Conservation (phyloP, 2,329 filamentous ascomycete species). For the Metarhizium rileyi region DNA sequence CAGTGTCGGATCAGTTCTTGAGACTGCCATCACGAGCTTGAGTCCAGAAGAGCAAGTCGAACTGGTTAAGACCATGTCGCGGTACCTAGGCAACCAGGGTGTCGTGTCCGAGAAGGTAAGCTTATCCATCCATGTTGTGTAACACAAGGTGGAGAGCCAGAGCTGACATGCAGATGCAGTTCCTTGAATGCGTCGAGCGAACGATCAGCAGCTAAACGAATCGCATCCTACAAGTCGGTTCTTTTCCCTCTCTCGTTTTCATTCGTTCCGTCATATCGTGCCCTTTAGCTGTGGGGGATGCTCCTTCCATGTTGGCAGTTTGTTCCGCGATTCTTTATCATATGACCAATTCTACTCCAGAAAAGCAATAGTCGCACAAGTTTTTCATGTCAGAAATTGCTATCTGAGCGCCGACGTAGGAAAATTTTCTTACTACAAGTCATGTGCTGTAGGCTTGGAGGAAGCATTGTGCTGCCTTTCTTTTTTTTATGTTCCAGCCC, state of each 20-base stretch:
- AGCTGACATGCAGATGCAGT: constrained; percentile 6
- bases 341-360: neutral
- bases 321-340: neutral
- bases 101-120: constrained; percentile 23
- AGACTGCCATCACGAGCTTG: constrained; percentile 84
- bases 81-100: constrained; percentile 58
- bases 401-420: neutral
- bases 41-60: constrained; percentile 83
- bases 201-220: constrained; percentile 7
- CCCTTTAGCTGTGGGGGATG: neutral
- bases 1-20: constrained; percentile 77
- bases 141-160: neutral
- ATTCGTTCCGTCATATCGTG: neutral
- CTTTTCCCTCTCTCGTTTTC: neutral
- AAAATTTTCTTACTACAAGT: neutral
- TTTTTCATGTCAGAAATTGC: neutral
- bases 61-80: constrained; percentile 54
- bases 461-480: neutral
- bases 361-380: neutral
- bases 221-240: too few relatives aligned
- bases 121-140: neutral
- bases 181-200: constrained; percentile 13
- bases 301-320: neutral
- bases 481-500: neutral
- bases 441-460: neutral